Conservation (phyloP, 1,139 yeast genomes). For the Candida sojae region DNA sequence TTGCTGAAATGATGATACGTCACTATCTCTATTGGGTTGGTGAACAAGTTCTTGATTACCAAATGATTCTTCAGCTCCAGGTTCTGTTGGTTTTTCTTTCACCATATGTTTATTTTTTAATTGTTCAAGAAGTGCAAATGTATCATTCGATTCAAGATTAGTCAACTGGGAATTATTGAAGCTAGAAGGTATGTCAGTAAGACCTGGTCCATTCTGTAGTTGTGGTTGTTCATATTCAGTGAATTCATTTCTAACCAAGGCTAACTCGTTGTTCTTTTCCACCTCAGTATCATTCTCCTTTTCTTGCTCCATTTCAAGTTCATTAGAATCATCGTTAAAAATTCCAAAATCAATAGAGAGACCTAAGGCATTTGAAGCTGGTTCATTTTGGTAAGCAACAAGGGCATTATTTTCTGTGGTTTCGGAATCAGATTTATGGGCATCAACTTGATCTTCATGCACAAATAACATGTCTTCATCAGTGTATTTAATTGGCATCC, state of each 20-base stretch:
- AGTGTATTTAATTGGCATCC: constrained; percentile 14
- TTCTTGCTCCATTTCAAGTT: too few relatives aligned
- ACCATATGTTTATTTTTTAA: neutral
- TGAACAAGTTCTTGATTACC: neutral
- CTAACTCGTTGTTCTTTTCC: too few relatives aligned
- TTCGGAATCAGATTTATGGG: neutral
- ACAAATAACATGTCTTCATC: constrained; percentile 3
- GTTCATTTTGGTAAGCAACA: neutral
- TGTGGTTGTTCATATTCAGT: too few relatives aligned
- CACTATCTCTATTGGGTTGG: too few relatives aligned
- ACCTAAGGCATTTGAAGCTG: neutral
- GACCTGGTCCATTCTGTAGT: too few relatives aligned
- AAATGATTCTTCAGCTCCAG: neutral
- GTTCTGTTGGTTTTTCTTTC: neutral
- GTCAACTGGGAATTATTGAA: too few relatives aligned
- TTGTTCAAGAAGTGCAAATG: neutral
- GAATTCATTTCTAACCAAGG: too few relatives aligned
- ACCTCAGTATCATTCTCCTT: too few relatives aligned
- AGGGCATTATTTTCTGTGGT: neutral
- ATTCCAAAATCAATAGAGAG: constrained; percentile 1
- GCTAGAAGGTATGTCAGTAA: too few relatives aligned
- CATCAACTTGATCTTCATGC: neutral
- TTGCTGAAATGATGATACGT: too few relatives aligned
- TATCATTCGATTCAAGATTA: neutral
- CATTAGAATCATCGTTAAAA: neutral